These are phyloP conservation scores for Claviceps purpurea DNA, from an alignment of 2,329 filamentous ascomycete genomes.

Conservation along the genomic window DNA sequence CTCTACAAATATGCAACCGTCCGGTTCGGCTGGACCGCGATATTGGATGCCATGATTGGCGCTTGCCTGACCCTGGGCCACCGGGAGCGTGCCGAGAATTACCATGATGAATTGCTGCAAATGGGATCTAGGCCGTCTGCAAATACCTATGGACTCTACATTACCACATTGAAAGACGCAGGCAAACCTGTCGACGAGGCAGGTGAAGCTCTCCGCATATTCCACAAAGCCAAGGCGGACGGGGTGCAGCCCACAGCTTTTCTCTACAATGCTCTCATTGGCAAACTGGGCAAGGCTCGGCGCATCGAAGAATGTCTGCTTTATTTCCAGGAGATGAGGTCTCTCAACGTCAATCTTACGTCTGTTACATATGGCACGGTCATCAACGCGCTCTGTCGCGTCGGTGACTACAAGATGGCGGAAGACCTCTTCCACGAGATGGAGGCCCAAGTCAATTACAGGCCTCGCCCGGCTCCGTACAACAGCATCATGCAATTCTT, in stretches of 20 bases:
- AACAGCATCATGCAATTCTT: slow-evolving; percentile 99
- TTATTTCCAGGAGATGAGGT: slow-evolving; percentile 97
- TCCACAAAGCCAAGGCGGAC: slow-evolving; percentile 83
- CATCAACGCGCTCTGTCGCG: slow-evolving; percentile 92
- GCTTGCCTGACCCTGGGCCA: slow-evolving; percentile 76
- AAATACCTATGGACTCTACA: slow-evolving; percentile 96
- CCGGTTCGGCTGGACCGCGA: slow-evolving; percentile 90
- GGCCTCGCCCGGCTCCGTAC: slow-evolving; percentile 90
- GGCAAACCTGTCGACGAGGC: slow-evolving; percentile 97
- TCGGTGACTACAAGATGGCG: slow-evolving; percentile 94
- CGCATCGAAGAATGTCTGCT: slow-evolving; percentile 96
- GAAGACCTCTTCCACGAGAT: slow-evolving; percentile 98
- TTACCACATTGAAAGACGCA: slow-evolving; percentile 96
- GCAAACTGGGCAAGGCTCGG: slow-evolving; percentile 93
- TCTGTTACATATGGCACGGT: slow-evolving; percentile 97
- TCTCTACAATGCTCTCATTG: slow-evolving; percentile 94
- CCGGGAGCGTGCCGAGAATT: slow-evolving; percentile 68
- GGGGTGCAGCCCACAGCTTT: slow-evolving; percentile 94
- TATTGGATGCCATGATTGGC: slow-evolving; percentile 91
- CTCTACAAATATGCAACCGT: slow-evolving; percentile 75
- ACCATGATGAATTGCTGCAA: slow-evolving; percentile 79
- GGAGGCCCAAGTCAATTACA: slow-evolving; percentile 98
- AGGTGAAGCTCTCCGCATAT: slow-evolving; percentile 92
- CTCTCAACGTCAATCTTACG: slow-evolving; percentile 81
- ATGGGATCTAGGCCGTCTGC: slow-evolving; percentile 88